Conservation (phyloP, 305 asterid genomes). For the Fraxinus greggii region DNA sequence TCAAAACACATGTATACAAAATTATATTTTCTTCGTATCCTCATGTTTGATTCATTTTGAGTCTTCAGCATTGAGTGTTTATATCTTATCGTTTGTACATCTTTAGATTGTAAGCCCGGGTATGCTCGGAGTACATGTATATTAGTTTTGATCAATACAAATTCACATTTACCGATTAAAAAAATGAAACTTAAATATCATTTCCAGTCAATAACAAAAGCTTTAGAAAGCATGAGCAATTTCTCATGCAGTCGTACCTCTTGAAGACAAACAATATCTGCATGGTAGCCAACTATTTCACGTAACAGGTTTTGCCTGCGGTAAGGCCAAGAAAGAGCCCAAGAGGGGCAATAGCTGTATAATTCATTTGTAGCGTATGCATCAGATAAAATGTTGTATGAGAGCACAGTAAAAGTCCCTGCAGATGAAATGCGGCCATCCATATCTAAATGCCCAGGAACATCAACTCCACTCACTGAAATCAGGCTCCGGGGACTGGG, state of each 20-base stretch:
- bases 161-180: too few relatives aligned
- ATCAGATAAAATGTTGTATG: slow-evolving; percentile 84
- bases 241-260: slow-evolving; percentile 56
- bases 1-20: too few relatives aligned
- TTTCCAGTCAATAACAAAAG: not conserved
- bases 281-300: slow-evolving; percentile 86
- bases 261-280: slow-evolving; percentile 94
- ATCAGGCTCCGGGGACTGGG: slow-evolving; percentile 80
- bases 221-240: slow-evolving; percentile 11
- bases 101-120: too few relatives aligned
- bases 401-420: slow-evolving; percentile 89
- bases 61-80: too few relatives aligned
- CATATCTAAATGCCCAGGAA: slow-evolving; percentile 57
- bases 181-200: not conserved
- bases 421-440: slow-evolving; percentile 56
- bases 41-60: too few relatives aligned
- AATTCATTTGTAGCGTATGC: slow-evolving; percentile 64
- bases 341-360: slow-evolving; percentile 86
- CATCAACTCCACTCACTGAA: slow-evolving; percentile 63
- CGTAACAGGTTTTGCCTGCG: slow-evolving; percentile 88
- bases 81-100: too few relatives aligned
- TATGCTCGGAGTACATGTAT: too few relatives aligned
- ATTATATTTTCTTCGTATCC: too few relatives aligned
- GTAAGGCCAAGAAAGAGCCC: slow-evolving; percentile 99
- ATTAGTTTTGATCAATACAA: too few relatives aligned